Conservation (phyloP, 202 grass and related monocot species). For the Setaria viridis region DNA sequence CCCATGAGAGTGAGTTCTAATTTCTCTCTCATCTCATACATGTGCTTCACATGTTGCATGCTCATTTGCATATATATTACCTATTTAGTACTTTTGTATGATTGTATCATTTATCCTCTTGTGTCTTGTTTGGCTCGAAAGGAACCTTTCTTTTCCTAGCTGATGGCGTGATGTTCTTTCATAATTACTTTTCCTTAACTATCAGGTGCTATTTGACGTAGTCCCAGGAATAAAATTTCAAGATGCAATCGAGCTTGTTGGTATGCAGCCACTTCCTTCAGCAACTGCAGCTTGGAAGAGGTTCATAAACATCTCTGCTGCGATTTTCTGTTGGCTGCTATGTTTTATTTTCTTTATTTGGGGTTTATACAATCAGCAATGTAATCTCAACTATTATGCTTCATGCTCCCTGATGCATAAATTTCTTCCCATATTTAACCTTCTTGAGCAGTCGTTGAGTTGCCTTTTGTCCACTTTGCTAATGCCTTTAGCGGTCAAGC, state of each 20-base stretch:
- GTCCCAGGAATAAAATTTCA: slow-evolving; percentile 90
- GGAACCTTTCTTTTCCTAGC: slow-evolving; percentile 15
- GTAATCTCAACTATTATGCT: slow-evolving; percentile 26
- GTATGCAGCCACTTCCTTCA: slow-evolving; percentile 82
- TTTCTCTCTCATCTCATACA: slow-evolving; percentile 30
- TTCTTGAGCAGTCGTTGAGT: slow-evolving; percentile 3
- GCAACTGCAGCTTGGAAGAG: slow-evolving; percentile 76
- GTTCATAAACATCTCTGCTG: slow-evolving; percentile 54
- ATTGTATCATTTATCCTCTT: slow-evolving; percentile 2
- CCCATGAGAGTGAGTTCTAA: slow-evolving; percentile 74
- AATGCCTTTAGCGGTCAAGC: not conserved
- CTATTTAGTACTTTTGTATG: not conserved
- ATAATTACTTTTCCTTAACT: slow-evolving; percentile 28
- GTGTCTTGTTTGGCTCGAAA: slow-evolving; percentile 5
- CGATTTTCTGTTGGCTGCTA: slow-evolving; percentile 25
- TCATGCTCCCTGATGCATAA: slow-evolving; percentile 34
- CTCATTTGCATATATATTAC: slow-evolving; percentile 35
- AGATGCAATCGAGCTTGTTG: slow-evolving; percentile 85
- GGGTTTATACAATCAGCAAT: not conserved
- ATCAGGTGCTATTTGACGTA: slow-evolving; percentile 84
- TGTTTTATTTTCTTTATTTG: slow-evolving; percentile 6
- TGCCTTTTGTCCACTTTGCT: slow-evolving; percentile 9
- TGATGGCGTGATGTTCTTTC: slow-evolving; percentile 21
- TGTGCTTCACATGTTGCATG: slow-evolving; percentile 21
- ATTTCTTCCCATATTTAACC: slow-evolving; percentile 24